These are phyloP conservation scores for Penicillium freii DNA, from an alignment of 2,329 filamentous ascomycete species.

Conservation along the genomic window DNA sequence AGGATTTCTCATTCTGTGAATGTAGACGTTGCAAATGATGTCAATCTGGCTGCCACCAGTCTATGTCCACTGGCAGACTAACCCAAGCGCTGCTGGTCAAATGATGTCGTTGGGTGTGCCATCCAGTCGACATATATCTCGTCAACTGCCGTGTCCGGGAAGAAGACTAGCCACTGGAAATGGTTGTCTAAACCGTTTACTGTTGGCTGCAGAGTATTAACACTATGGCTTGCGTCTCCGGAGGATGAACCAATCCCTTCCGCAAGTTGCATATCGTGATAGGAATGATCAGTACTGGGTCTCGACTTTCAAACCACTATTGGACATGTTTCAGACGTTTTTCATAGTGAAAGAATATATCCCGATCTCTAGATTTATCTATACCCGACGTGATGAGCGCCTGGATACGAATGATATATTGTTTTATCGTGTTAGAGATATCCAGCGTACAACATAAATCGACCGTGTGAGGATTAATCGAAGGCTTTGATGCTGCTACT, in stretches of 20 bases:
- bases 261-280: background rate
- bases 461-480: no score
- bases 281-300: background rate
- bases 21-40: background rate
- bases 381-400: background rate
- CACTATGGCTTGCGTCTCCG: background rate
- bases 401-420: constrained; percentile 8
- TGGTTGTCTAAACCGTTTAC: background rate
- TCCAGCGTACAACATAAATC: no score
- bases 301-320: background rate
- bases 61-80: background rate
- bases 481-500: no score
- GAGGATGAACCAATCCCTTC: background rate
- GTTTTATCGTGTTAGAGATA: no score
- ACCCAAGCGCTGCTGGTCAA: background rate
- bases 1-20: background rate
- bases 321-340: background rate
- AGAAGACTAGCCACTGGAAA: background rate
- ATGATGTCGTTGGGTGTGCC: background rate
- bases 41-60: background rate
- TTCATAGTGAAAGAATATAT: background rate
- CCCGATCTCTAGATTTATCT: background rate
- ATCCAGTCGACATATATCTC: background rate
- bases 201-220: background rate
- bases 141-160: background rate